Conservation (phyloP, 345 rosid species). For the Moricandia arvensis region DNA sequence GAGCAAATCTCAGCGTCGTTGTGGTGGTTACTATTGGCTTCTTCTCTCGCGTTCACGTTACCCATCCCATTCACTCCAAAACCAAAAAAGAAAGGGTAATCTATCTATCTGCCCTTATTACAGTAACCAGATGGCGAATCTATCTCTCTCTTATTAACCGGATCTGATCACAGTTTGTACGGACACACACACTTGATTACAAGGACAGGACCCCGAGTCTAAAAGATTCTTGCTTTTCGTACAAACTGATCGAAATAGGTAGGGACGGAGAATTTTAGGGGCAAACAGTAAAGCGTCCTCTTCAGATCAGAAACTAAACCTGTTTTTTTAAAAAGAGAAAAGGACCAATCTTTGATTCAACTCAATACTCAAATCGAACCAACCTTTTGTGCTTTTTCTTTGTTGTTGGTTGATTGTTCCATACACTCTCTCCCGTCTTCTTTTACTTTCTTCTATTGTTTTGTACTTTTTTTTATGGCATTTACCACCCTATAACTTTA, state of each 20-base stretch:
- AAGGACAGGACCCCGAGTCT: constrained; percentile 10
- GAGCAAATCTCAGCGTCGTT: neutral
- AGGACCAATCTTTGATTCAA: constrained; percentile 24
- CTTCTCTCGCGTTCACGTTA: constrained; percentile 89
- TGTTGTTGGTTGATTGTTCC: too few species aligned
- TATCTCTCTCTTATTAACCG: neutral
- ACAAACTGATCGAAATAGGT: constrained; percentile 20
- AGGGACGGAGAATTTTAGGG: constrained; percentile 37
- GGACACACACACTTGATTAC: constrained; percentile 18
- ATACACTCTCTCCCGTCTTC: too few species aligned
- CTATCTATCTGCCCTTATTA: neutral
- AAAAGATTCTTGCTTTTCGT: constrained; percentile 30
- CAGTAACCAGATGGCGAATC: neutral
- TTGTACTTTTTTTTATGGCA: too few species aligned
- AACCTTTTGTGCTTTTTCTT: neutral
- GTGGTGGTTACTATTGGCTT: constrained; percentile 45
- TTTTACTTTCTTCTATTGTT: too few species aligned
- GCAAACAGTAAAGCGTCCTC: neutral
- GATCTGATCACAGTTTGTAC: constrained; percentile 43
- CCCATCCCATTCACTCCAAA: constrained; percentile 58
- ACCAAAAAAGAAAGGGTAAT: neutral
- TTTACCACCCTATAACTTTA: too few species aligned
- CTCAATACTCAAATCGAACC: constrained; percentile 19
- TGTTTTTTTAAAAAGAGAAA: neutral
- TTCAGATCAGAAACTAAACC: neutral